phyloP scores from a whole-genome alignment of 148 eudicot genomes.

The Salicornia ramosissima region DNA sequence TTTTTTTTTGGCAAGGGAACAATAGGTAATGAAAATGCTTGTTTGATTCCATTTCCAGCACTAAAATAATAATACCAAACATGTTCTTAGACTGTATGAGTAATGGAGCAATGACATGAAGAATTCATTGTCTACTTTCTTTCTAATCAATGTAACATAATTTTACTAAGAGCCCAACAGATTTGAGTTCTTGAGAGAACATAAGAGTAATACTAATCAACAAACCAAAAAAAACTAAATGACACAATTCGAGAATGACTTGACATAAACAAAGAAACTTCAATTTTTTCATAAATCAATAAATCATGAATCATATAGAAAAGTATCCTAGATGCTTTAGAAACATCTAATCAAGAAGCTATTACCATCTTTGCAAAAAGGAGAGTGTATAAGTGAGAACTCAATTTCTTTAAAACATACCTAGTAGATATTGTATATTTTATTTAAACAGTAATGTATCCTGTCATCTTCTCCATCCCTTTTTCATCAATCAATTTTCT shows the following conservation, averaged over 20 bases:
- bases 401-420: slow-evolving; percentile 11
- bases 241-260: not conserved
- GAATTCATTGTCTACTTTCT: not conserved
- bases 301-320: not conserved
- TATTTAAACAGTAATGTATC: slow-evolving; percentile 42
- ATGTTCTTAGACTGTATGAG: no score
- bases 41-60: no score
- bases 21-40: no score
- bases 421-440: slow-evolving; percentile 1
- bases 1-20: no score
- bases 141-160: not conserved
- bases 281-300: not conserved
- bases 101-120: not conserved
- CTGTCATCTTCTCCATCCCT: slow-evolving; percentile 40
- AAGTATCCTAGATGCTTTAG: not conserved
- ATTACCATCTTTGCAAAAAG: not conserved
- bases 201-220: not conserved
- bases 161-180: not conserved
- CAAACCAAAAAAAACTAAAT: not conserved
- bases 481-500: slow-evolving; percentile 37
- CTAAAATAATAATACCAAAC: no score
- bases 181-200: not conserved
- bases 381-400: not conserved
- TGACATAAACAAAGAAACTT: not conserved
- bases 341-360: not conserved